phyloP scores from a whole-genome alignment of 2,329 filamentous ascomycete genomes.

The Paraphaeosphaeria sporulosa region DNA sequence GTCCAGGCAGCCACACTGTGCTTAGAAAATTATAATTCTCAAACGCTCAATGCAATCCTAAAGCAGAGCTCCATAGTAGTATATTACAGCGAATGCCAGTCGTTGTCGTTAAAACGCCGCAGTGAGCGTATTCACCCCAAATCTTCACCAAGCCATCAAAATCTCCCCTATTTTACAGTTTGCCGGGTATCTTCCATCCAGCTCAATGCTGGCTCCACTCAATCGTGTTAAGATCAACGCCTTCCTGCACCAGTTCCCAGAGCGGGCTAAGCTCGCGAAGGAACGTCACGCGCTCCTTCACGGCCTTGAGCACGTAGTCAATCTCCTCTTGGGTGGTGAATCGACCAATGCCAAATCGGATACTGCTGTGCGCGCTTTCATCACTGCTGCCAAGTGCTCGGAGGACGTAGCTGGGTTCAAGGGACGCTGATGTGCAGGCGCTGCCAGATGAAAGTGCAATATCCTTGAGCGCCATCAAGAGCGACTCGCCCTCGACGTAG shows the following conservation, averaged over 20 bases:
- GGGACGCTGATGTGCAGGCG: slow-evolving; percentile 93
- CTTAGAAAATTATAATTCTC: slow-evolving; percentile 15
- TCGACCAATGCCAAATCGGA: slow-evolving; percentile 94
- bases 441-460: slow-evolving; percentile 96
- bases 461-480: slow-evolving; percentile 97
- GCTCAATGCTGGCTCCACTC: slow-evolving; percentile 95
- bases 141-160: slow-evolving; percentile 15
- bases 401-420: slow-evolving; percentile 96
- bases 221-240: slow-evolving; percentile 92
- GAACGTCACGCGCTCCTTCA: slow-evolving; percentile 88
- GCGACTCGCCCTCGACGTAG: slow-evolving; percentile 96
- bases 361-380: slow-evolving; percentile 97
- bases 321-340: slow-evolving; percentile 97
- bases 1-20: not conserved
- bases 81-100: slow-evolving; percentile 34
- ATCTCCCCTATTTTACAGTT: slow-evolving; percentile 34
- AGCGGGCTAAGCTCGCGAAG: slow-evolving; percentile 92
- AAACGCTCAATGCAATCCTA: slow-evolving; percentile 18
- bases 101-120: slow-evolving; percentile 28
- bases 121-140: slow-evolving; percentile 31
- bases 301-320: slow-evolving; percentile 95
- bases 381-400: slow-evolving; percentile 94
- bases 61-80: slow-evolving; percentile 28
- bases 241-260: slow-evolving; percentile 98
- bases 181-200: slow-evolving; percentile 22